These are phyloP conservation scores for Coniochaeta sp. DNA, from an alignment of 2,329 filamentous ascomycete genomes.

Conservation along the genomic window DNA sequence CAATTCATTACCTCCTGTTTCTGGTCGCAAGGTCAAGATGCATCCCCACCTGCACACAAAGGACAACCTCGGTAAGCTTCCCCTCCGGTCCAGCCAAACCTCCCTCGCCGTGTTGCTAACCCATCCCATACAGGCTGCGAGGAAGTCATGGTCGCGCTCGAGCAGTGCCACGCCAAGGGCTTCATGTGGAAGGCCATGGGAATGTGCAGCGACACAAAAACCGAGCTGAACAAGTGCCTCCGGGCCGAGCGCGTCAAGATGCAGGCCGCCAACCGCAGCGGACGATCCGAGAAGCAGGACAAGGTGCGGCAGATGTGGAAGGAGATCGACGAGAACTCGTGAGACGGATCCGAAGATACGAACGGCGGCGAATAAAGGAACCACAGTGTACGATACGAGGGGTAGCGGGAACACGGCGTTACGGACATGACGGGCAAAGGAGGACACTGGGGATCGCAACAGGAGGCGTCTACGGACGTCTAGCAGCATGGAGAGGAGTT, in stretches of 20 bases:
- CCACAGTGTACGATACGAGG: not conserved
- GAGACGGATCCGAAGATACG: not conserved
- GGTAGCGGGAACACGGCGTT: not conserved
- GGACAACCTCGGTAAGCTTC: conserved; percentile 68
- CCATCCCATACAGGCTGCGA: conserved; percentile 65
- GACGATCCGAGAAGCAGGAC: conserved; percentile 61
- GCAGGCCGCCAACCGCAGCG: conserved; percentile 68
- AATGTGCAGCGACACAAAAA: conserved; percentile 83
- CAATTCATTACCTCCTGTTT: not conserved
- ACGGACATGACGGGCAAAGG: not conserved
- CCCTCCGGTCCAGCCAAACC: not conserved
- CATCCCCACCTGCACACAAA: conserved; percentile 96
- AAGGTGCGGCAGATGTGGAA: conserved; percentile 72
- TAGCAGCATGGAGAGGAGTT: not conserved
- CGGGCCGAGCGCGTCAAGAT: conserved; percentile 72
- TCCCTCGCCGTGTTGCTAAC: not conserved
- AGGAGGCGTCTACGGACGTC: not conserved
- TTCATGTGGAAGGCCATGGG: conserved; percentile 90
- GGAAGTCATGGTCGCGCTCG: conserved; percentile 86
- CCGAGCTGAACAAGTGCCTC: conserved; percentile 77
- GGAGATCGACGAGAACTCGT: conserved; percentile 68
- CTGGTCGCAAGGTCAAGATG: conserved; percentile 47
- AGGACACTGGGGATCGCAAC: not conserved
- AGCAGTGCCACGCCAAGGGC: conserved; percentile 88
- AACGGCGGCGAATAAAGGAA: not conserved